Evolutionary conservation across 352 stramenopile species (phyloP).

Genomic region (Halophytophthora batemanensis): DNA sequence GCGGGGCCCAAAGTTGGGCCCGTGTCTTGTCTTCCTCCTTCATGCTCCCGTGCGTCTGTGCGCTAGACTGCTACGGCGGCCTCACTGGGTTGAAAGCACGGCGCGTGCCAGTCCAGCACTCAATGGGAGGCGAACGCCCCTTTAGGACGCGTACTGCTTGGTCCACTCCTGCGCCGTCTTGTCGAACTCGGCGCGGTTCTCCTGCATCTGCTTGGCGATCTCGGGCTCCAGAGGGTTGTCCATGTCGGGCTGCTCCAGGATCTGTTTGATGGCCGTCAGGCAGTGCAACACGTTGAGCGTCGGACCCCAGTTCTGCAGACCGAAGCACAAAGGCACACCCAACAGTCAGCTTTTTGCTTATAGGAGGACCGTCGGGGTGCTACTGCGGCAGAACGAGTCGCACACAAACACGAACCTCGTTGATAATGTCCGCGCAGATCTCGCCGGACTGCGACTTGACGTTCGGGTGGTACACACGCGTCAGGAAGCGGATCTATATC

Average conservation of each 20-base stretch:
- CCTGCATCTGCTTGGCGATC: constrained; percentile 92
- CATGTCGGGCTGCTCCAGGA: constrained; percentile 92
- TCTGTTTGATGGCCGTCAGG: constrained; percentile 92
- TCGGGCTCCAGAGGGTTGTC: constrained; percentile 96
- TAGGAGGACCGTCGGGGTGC: neutral
- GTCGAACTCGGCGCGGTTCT: constrained; percentile 92
- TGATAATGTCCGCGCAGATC: constrained; percentile 95
- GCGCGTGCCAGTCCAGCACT: too few species aligned
- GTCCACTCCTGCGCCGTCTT: constrained; percentile 92
- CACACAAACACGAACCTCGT: constrained; percentile 45
- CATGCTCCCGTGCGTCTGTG: too few species aligned
- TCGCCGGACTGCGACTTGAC: constrained; percentile 95
- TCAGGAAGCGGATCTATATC: constrained; percentile 89
- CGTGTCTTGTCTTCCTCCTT: too few species aligned
- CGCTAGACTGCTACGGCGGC: too few species aligned
- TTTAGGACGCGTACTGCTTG: constrained; percentile 87
- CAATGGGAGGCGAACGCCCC: neutral
- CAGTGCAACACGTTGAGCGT: constrained; percentile 94
- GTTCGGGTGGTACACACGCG: constrained; percentile 96
- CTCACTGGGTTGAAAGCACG: too few species aligned
- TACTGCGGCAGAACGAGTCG: neutral
- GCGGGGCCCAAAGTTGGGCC: too few species aligned
- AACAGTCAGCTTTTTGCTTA: neutral
- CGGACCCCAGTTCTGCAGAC: constrained; percentile 90
- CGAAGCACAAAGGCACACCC: constrained; percentile 8